Evolutionary conservation across 352 stramenopile genomes (phyloP).

Genomic region (Pythium periplocum): DNA sequence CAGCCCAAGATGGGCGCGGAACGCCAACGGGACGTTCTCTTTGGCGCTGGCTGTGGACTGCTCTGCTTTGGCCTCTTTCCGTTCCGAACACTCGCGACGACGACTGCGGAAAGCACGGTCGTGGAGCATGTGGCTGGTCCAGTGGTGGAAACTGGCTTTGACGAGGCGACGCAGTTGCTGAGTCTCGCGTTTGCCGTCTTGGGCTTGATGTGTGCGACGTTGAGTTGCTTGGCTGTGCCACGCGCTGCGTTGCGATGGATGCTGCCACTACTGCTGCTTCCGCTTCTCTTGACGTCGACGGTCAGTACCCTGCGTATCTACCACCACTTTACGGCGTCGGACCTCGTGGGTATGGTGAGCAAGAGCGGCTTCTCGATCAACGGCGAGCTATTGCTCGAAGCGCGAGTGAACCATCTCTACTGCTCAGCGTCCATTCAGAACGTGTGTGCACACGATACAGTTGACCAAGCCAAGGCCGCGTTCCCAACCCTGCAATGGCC

Average conservation of each 20-base stretch:
- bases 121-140: neutral
- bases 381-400: constrained; percentile 8
- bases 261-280: constrained; percentile 9
- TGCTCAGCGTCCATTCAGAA: constrained; percentile 9
- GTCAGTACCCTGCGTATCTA: constrained; percentile 4
- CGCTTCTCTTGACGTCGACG: neutral
- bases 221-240: constrained; percentile 21
- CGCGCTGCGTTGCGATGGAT: constrained; percentile 9
- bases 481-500: neutral
- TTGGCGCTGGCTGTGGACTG: constrained; percentile 20
- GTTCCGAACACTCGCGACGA: constrained; percentile 4
- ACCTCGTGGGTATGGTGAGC: constrained; percentile 13
- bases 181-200: constrained; percentile 13
- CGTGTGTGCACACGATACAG: constrained; percentile 7
- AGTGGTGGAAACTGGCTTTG: constrained; percentile 10
- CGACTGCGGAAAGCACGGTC: neutral
- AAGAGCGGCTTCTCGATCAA: constrained; percentile 8
- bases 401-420: constrained; percentile 16
- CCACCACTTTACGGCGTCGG: constrained; percentile 1
- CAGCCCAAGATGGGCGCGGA: neutral
- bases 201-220: constrained; percentile 13
- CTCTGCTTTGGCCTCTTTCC: constrained; percentile 25
- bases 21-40: constrained; percentile 24
- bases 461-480: neutral
- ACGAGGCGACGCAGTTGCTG: constrained; percentile 10